Conservation (phyloP, 305 asterid genomes). For the Fraxinus latifolia region DNA sequence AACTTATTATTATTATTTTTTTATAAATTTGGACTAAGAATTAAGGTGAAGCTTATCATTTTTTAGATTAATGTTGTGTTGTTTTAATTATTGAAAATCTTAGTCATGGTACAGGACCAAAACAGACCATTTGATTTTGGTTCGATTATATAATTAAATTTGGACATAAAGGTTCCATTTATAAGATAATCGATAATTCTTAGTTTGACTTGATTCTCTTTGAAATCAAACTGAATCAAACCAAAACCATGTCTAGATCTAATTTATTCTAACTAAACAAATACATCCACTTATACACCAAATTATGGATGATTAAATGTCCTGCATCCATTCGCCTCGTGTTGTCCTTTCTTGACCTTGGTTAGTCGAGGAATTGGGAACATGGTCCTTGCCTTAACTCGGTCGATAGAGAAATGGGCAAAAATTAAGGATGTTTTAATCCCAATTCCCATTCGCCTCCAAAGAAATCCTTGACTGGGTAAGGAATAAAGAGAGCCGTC, state of each 20-base stretch:
- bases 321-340: neutral
- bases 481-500: neutral
- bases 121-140: neutral
- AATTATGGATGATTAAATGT: too few species aligned
- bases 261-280: neutral
- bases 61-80: too few species aligned
- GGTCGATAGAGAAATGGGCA: too few species aligned
- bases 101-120: neutral
- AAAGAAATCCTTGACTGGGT: neutral
- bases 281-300: neutral
- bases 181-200: neutral
- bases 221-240: too few species aligned
- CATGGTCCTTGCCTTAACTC: neutral
- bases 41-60: neutral
- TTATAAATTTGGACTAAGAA: neutral
- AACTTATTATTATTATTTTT: too few species aligned
- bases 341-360: neutral
- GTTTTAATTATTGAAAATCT: neutral
- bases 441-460: neutral
- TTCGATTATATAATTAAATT: too few species aligned
- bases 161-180: neutral
- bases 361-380: neutral
- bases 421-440: too few species aligned
- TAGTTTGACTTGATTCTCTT: neutral
- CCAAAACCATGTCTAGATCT: too few species aligned